Evolutionary conservation across 257 asterid genomes (phyloP), one percentile per base, ranked within the genome.

Genomic region (Ajuga chamaepitys): DNA sequence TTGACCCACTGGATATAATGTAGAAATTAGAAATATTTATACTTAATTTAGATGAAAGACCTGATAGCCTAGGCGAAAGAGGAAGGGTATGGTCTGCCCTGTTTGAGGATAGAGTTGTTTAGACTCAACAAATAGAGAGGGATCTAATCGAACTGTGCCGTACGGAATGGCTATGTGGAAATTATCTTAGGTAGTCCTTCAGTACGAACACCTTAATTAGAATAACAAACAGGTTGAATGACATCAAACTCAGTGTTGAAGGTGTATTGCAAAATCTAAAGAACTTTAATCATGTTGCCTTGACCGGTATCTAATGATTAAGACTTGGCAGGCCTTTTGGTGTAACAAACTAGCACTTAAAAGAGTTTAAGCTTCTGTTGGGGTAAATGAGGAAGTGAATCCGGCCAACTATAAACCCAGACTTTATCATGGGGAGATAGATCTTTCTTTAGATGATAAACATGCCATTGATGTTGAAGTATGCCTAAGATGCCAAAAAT

Each of bases 401-500:
- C 30, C 65, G 17, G 16, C 21, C 32, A 63, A 58, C 71, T 63
- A 60, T 42, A 80, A 83, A 58, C 91, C 80, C 9, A 77, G 90
- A 40, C 83, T 55, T 64, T 66, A 62, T 61, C 66, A 78, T 10
- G 85, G 47, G 9, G 83, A 83, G 61, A 10, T 80, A 14, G 68
- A 79, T 78, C 83, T 86, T 48, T 77, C 95, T 42, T 50, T 86
- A 41, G 93, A 85, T 6, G 89, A 86, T 51, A 95, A 85, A 2
- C 88, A 82, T 5, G 78, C 63, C 8, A 74, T 92, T n/a, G 96
- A 88, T 72, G 59, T 88, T 20, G 96, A 88, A 70, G 51, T 51
- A 50, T 88, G 98, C 77, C 97, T 92, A 0, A 82, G 53, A 68
- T 91, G 98, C 78, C 76, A 77, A 70, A 64, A 74, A 8, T 64